Base-by-base conservation (phyloP, 1,284 basidiomycete genomes). In the Ceratobasidium papillatum region DNA sequence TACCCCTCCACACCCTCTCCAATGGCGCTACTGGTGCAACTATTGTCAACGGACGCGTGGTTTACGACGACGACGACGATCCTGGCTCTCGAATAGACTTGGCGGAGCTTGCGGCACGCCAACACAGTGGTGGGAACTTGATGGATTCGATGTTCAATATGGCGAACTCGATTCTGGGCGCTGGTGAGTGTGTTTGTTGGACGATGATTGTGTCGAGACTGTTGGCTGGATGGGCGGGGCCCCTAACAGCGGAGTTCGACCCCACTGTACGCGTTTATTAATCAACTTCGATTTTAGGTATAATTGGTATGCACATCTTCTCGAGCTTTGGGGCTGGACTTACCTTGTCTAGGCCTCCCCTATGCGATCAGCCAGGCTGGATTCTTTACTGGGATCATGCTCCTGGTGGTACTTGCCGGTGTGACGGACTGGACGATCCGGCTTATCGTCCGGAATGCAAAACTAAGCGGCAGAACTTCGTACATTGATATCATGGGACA, bases 341-440 rank as follows among this genome's bases (percentile, higher is more conserved):
- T 47, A 58, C 47, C 54, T 75, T 56, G 27, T 75, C 36, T 76
- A 95, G 95, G 90, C 73, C 84, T 99, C 27, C 96, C 96, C 0
- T 98, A 98, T 81, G 95, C 96, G 43, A 84, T 98, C 75, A 90
- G 91, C 78, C 93, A 97, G 85, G 95, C 96, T 30, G 96, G 96
- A 1, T 96, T 98, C 83, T 87, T 98, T 76, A 90, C 89, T 0
- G 98, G 98, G 5, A 83, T 98, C 14, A 69, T 91, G 9, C 87
- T 99, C 1, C 87, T 99, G 17, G 84, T 96, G 27, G 82, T 90
- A 7, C 85, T 99, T 14, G 96, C 94, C 56, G 87, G 84, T 30
- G 88, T 98, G 49, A 99, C 97, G 12, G 96, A 99, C 83, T 99
- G 97, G 97, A 99, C 98, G 2, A 99, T 99, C 76, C 91, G 96